Conservation (phyloP, 768 basidiomycete species). For the Lepiota subincarnata region DNA sequence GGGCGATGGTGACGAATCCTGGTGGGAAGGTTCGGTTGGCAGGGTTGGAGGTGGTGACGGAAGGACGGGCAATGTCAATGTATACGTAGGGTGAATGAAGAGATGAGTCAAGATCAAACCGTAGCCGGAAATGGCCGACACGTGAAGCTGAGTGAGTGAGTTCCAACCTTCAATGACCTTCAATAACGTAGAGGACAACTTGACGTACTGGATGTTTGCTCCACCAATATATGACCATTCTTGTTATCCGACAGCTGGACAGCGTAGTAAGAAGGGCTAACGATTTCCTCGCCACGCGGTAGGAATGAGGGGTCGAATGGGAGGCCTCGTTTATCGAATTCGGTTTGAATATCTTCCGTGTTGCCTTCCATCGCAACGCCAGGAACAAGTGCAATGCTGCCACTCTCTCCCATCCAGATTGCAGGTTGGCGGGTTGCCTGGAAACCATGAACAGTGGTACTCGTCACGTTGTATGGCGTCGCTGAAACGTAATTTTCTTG, state of each 20-base stretch:
- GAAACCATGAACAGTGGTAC: constrained; percentile 58
- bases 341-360: constrained; percentile 33
- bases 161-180: background rate
- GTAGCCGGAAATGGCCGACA: constrained; percentile 71
- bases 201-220: constrained; percentile 60
- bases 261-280: constrained; percentile 51
- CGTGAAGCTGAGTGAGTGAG: constrained; percentile 50
- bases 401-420: constrained; percentile 87
- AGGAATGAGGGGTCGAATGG: constrained; percentile 15
- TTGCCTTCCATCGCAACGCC: constrained; percentile 33
- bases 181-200: background rate
- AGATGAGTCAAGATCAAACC: constrained; percentile 37
- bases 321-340: constrained; percentile 60
- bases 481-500: constrained; percentile 72
- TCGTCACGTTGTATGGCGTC: constrained; percentile 54
- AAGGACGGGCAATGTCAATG: constrained; percentile 62
- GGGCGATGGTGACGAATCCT: constrained; percentile 46
- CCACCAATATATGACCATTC: constrained; percentile 48
- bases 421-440: constrained; percentile 81
- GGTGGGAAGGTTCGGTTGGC: constrained; percentile 48
- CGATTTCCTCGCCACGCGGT: constrained; percentile 48
- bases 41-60: constrained; percentile 50
- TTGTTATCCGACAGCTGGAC: constrained; percentile 51
- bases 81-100: constrained; percentile 50
- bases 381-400: constrained; percentile 55